Evolutionary conservation across 441 rosid genomes (phyloP).

Genomic region (Erysimum pusillum): DNA sequence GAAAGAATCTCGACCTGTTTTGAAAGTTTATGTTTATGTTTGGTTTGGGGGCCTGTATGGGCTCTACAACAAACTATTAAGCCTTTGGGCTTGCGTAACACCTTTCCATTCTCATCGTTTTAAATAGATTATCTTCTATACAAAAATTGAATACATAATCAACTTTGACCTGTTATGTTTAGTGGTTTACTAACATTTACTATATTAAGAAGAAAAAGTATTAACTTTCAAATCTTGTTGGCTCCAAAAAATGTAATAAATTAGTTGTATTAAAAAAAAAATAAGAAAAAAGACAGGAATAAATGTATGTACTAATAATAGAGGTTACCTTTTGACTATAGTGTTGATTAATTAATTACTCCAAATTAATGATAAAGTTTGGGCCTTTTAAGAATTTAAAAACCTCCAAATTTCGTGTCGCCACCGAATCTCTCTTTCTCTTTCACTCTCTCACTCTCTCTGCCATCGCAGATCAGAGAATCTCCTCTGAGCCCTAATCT

Average conservation of each 20-base stretch:
- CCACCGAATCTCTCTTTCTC: constrained; percentile 9
- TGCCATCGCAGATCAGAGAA: constrained; percentile 32
- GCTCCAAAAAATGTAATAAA: constrained; percentile 17
- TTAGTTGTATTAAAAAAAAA: neutral
- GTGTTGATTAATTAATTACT: too few relatives aligned
- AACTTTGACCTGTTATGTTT: too few relatives aligned
- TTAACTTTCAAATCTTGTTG: neutral
- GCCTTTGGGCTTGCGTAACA: too few relatives aligned
- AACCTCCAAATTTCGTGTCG: neutral
- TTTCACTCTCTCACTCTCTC: neutral
- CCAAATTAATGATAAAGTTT: neutral
- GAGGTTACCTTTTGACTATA: neutral
- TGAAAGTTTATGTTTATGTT: too few relatives aligned
- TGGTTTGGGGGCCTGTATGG: too few relatives aligned
- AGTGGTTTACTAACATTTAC: too few relatives aligned
- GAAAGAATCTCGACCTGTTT: too few relatives aligned
- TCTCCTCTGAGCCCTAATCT: constrained; percentile 14
- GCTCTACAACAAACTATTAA: too few relatives aligned
- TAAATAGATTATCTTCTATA: too few relatives aligned
- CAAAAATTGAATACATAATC: too few relatives aligned
- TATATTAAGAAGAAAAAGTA: neutral
- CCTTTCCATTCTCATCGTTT: too few relatives aligned
- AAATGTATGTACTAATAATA: neutral
- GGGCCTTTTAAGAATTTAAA: constrained; percentile 16
- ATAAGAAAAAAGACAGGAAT: neutral